Base-by-base conservation (phyloP, 2,329 filamentous ascomycete genomes). In the Zalaria obscura region DNA sequence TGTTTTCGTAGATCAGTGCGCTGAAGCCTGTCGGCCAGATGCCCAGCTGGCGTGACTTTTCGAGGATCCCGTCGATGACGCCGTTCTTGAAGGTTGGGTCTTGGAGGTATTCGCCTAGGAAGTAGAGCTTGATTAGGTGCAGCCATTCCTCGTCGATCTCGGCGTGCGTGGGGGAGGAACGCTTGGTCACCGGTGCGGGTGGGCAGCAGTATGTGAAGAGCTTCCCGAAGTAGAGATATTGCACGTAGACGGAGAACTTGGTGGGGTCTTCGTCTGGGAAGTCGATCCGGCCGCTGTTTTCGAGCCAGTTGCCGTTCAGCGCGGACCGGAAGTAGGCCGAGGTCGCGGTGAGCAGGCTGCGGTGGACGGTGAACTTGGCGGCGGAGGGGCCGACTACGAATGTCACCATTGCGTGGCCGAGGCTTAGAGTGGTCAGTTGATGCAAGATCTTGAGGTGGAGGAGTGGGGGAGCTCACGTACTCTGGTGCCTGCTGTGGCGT, bases 371-470 rank as follows among this genome's bases (percentile, higher is more conserved):
- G 11, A 40, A 40, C 7, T n/a, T 25, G 1, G n/a, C 28, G 25
- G 3, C 33, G 7, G 36, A 40, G 44, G 44, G 48, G 51, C 40
- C 38, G 44, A 36, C 41, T 44, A 47, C 52, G 48, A 32, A 7
- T n/a, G n/a, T 7, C 7, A 32, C 29, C 7, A 32, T 7, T n/a
- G 29, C 7, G 29, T n/a, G 7, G 29, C 29, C 29, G 7, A 32
- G 29, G 29, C 29, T 32, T 7, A n/a, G n/a, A 32, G 7, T 7
- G 29, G 29, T 32, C n/a, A 32, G 29, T 32, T n/a, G 7, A 32
- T 32, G 29, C 29, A 32, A 7, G 7, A 32, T 18, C 18, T 18
- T 18, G 18, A 18, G 18, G 18, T 18, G 18, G 18, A 18, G 18
- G 18, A 18, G 18, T 18, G 18, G 18, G 18, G 3, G n/a, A 32